Evolutionary conservation across 805 yeast genomes (phyloP), one percentile per base, ranked within the genome.

Genomic region (Wickerhamomyces mucosus): DNA sequence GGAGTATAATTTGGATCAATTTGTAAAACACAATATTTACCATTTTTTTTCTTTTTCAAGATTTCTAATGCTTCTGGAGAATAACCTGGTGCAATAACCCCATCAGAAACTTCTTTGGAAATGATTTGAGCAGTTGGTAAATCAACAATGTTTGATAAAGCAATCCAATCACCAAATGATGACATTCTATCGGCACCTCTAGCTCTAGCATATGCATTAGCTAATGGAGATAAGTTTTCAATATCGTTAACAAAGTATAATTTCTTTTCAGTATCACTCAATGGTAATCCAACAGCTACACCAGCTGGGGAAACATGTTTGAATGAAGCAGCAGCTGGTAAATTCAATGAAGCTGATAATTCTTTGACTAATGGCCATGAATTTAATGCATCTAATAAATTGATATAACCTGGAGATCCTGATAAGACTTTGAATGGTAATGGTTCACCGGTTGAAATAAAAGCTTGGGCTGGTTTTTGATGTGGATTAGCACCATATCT

Each of bases 121-220:
- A 92, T 92, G 62, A 92, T 89, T 62, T 82, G 80, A 34, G 98
- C 98, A 38, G 98, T 92, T 54, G 96, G 85, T 33, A 81, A 67
- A 60, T 92, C 98, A 46, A 92, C 98, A 61, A 82, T 83, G 70
- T 89, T 89, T 40, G 96, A 86, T 43, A 92, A 70, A 28, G 98
- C 98, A 53, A 92, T 92, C 71, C 86, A 92, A 64, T 92, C 98
- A 56, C 98, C 98, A 57, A 92, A 92, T 11, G 95, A 83, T 6
- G 96, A 88, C 98, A 92, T 92, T 73, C 98, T 80, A 65, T 92
- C 98, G 46, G 98, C 98, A 61, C 98, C 98, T 64, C 98, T 83
- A 35, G 98, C 98, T 66, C 97, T 83, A 23, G 98, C 98, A 54
- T 92, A 92, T 36, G 98, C 98, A 55, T 82, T 81, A 42, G 98